Conservation (phyloP, 257 asterid species). For the Perilla frutescens region DNA sequence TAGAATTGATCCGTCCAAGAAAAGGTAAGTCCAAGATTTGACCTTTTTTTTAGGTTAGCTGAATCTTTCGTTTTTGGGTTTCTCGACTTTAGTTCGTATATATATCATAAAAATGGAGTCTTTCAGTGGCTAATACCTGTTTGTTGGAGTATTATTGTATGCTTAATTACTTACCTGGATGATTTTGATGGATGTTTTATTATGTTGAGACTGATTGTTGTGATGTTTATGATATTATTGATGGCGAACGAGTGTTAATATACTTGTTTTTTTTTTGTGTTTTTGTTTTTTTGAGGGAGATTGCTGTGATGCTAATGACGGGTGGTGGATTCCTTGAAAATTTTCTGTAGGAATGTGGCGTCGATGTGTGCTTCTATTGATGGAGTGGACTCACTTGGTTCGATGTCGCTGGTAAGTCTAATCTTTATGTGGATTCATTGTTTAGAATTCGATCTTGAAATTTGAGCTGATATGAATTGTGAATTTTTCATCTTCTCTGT, state of each 20-base stretch:
- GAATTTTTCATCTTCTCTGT: conserved; percentile 2
- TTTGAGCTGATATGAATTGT: not conserved
- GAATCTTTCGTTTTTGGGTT: conserved; percentile 23
- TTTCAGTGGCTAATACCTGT: conserved; percentile 6
- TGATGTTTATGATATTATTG: not conserved
- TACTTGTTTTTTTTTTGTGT: not conserved
- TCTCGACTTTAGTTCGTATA: not conserved
- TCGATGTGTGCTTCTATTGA: conserved; percentile 61
- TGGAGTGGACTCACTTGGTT: conserved; percentile 61
- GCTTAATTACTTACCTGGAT: not conserved
- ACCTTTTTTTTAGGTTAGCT: conserved; percentile 1
- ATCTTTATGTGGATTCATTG: conserved; percentile 11
- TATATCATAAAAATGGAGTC: not conserved
- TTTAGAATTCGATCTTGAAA: conserved; percentile 23
- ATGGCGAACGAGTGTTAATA: not conserved
- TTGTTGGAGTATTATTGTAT: not conserved
- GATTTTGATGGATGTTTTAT: conserved; percentile 9
- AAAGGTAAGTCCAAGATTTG: conserved; percentile 42
- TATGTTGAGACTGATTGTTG: not conserved
- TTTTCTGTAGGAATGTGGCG: conserved; percentile 51
- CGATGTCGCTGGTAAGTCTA: conserved; percentile 59
- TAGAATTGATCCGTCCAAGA: conserved; percentile 30
- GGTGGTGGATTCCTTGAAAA: conserved; percentile 32
- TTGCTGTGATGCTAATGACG: conserved; percentile 12
- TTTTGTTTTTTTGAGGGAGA: no score